These are phyloP conservation scores for Fragilariopsis cylindrus DNA, from an alignment of 108 stramenopile genomes.

Conservation along the genomic window DNA sequence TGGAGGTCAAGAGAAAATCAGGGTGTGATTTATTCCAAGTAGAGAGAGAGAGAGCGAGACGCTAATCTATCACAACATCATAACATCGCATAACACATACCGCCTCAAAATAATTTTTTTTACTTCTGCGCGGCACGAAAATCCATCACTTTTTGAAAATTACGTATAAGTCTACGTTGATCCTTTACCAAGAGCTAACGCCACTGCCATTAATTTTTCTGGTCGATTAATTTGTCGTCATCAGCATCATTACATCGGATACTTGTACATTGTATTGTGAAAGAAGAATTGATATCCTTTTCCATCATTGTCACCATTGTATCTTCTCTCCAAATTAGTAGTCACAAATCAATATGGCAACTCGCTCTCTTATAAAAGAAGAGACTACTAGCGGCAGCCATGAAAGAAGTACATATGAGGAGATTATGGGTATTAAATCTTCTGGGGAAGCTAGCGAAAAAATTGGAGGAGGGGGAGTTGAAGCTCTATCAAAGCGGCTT, in stretches of 20 bases:
- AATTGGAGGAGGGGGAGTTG: constrained; percentile 43
- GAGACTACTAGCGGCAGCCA: not conserved
- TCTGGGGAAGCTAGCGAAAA: constrained; percentile 24
- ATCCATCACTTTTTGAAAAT: constrained; percentile 15
- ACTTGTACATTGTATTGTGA: not conserved
- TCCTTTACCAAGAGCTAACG: not conserved
- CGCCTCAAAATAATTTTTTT: too few relatives aligned
- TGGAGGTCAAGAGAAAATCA: not conserved
- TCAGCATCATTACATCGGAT: not conserved
- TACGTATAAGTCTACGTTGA: constrained; percentile 22
- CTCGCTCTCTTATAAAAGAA: constrained; percentile 1
- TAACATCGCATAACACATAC: too few relatives aligned
- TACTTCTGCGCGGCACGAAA: too few relatives aligned
- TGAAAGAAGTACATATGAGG: constrained; percentile 39
- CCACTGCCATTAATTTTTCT: not conserved
- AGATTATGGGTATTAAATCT: constrained; percentile 48
- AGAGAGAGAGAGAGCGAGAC: too few relatives aligned
- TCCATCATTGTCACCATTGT: too few relatives aligned
- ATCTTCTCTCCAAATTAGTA: too few relatives aligned
- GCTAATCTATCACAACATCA: too few relatives aligned
- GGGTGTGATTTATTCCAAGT: too few relatives aligned
- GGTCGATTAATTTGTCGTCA: not conserved
- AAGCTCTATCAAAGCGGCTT: constrained; percentile 64
- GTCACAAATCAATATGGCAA: constrained; percentile 4
- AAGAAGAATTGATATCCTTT: not conserved